phyloP scores from a whole-genome alignment of 2,329 filamentous ascomycete species.

The Cordyceps militaris region DNA sequence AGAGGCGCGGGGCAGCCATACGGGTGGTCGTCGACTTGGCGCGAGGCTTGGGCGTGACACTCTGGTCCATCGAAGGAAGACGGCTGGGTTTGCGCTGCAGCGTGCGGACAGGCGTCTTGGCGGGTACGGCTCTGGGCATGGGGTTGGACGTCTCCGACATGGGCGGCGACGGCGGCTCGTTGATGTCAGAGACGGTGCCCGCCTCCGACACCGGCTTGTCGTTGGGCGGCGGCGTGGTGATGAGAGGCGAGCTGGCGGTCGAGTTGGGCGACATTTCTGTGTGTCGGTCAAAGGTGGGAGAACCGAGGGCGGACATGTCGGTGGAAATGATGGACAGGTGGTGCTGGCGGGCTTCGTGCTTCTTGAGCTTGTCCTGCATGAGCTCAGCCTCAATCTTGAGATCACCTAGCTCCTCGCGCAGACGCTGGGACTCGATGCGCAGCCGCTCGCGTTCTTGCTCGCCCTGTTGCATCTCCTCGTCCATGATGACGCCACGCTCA shows the following conservation, averaged over 20 bases:
- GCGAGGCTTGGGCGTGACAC: slow-evolving; percentile 51
- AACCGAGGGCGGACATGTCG: slow-evolving; percentile 57
- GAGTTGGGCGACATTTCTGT: slow-evolving; percentile 70
- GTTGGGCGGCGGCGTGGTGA: slow-evolving; percentile 72
- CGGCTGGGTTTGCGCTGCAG: slow-evolving; percentile 39
- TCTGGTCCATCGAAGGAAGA: slow-evolving; percentile 48
- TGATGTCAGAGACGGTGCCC: slow-evolving; percentile 54
- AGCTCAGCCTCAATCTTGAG: slow-evolving; percentile 94
- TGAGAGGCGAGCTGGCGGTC: slow-evolving; percentile 85
- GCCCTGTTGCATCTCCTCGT: slow-evolving; percentile 85
- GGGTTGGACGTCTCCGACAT: slow-evolving; percentile 77
- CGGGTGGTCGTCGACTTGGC: slow-evolving; percentile 34
- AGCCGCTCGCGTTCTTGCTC: slow-evolving; percentile 87
- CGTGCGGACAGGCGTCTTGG: slow-evolving; percentile 28
- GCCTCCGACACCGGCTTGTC: slow-evolving; percentile 53
- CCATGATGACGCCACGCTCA: slow-evolving; percentile 84
- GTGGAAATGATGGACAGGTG: slow-evolving; percentile 55
- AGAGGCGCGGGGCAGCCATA: slow-evolving; percentile 34
- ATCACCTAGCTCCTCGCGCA: slow-evolving; percentile 87
- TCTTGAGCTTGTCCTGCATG: slow-evolving; percentile 84
- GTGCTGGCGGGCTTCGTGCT: slow-evolving; percentile 44
- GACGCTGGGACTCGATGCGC: slow-evolving; percentile 81
- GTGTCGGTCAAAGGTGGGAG: slow-evolving; percentile 64
- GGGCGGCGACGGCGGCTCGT: slow-evolving; percentile 87
- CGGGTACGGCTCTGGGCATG: slow-evolving; percentile 43